Evolutionary conservation across 208 protist species (phyloP).

Genomic region (Entamoeba invadens): DNA sequence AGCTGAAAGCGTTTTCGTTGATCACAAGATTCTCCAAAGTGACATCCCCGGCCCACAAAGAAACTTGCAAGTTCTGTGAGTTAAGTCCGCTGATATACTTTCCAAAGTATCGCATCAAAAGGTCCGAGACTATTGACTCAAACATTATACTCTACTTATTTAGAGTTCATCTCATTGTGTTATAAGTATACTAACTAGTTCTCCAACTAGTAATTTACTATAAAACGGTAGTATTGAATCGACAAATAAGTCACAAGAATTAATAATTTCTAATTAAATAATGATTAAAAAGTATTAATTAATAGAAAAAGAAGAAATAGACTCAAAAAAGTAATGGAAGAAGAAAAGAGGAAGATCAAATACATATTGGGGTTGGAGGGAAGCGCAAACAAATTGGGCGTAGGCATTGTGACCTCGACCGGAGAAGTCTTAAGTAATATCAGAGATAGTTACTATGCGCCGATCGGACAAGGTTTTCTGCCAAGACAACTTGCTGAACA

Average conservation of each 20-base stretch:
- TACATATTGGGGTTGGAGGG: constrained; percentile 79
- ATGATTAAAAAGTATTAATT: not conserved
- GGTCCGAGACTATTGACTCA: not conserved
- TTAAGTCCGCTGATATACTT: not conserved
- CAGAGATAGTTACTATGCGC: constrained; percentile 82
- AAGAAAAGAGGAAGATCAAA: too few species aligned
- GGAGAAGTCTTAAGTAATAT: constrained; percentile 83
- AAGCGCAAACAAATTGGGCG: constrained; percentile 93
- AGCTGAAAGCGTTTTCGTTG: not conserved
- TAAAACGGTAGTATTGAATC: too few species aligned
- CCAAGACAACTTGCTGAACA: constrained; percentile 88
- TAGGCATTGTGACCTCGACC: constrained; percentile 75
- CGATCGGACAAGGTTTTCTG: constrained; percentile 74
- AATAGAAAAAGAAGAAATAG: not conserved
- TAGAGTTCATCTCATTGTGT: too few species aligned
- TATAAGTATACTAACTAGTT: too few species aligned
- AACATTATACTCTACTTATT: too few species aligned
- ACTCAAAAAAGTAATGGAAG: not conserved
- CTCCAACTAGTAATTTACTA: too few species aligned
- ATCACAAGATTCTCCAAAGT: not conserved
- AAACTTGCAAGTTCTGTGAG: not conserved
- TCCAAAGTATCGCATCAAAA: not conserved
- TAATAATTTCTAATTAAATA: too few species aligned
- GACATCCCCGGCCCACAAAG: not conserved
- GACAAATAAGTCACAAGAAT: too few species aligned